A percentile compares a stretch with the other conserved stretches of the same genome.
These are phyloP conservation scores for Candida ficus DNA, from an alignment of 805 yeast species.

Conservation along the genomic window DNA sequence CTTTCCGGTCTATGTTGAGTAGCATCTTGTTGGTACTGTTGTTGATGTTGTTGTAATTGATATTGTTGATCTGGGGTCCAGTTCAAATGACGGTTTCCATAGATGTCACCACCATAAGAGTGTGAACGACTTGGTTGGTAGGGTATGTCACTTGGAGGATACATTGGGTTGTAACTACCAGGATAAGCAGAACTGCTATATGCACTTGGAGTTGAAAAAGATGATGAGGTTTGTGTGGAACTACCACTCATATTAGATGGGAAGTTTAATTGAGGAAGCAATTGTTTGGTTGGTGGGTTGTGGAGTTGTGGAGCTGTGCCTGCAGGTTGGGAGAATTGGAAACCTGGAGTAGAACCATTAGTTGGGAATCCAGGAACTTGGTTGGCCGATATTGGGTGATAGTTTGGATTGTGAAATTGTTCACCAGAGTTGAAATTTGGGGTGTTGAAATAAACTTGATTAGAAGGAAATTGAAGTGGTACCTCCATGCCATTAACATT, in stretches of 20 bases:
- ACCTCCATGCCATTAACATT: neutral
- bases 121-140: constrained; percentile 6
- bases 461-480: constrained; percentile 8
- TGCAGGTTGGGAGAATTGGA: too few relatives aligned
- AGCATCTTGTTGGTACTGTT: neutral
- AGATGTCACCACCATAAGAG: constrained; percentile 9
- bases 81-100: neutral
- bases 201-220: constrained; percentile 1
- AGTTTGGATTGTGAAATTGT: constrained; percentile 2
- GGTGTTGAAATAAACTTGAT: constrained; percentile 1
- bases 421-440: neutral
- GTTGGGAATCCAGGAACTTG: neutral
- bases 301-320: neutral
- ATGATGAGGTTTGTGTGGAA: constrained; percentile 3
- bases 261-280: constrained; percentile 11
- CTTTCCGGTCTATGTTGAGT: constrained; percentile 10
- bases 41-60: neutral
- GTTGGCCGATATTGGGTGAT: constrained; percentile 1
- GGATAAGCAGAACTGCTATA: neutral
- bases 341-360: too few relatives aligned
- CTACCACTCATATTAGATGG: constrained; percentile 1
- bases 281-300: constrained; percentile 1
- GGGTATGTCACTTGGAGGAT: neutral
- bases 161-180: too few relatives aligned
- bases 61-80: constrained; percentile 1